Base-by-base conservation (phyloP, 129 eudicot species). In the Glebionis coronaria region DNA sequence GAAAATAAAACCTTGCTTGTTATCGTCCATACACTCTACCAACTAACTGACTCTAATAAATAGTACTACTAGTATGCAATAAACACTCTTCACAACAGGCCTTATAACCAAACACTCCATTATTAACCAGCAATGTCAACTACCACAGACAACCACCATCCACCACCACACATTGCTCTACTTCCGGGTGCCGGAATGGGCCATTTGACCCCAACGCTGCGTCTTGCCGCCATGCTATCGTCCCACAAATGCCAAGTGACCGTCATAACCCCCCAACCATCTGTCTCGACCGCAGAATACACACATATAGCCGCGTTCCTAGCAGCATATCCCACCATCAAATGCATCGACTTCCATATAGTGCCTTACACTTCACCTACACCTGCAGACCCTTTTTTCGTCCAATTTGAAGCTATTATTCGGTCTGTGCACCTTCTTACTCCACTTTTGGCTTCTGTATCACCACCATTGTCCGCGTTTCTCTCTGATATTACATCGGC, bases 141-240 rank as follows among this genome's bases (percentile, higher is more conserved):
- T 5, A 20, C 20, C 44, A 13, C 2, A 8, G 64, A 59, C 5
- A 28, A 3, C 69, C 56, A 3, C 57, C 66, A 57, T 25, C 40
- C 27, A 53, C 69, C 70, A 7, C 82, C 87, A 28, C 91, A 79
- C 23, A 53, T 83, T 28, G 88, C 74, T 6, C 68, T 83, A 13
- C 67, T 83, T 52, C 86, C 86, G 4, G 46, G 82, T 53, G 78
- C 88, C 27, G 86, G 93, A 31, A 83, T 83, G 84, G 93, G 93
- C 65, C 93, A 86, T 68, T 55, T 82, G 60, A 77, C 74, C 54
- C 93, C 88, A 13, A 65, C 75, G 66, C 88, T 86, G 44, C 86
- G 88, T 11, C 73, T 86, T 0, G 76, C 86, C 51, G 72, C 94
- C 75, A 71, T 69, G 73, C 65, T 82, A 44, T 51, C 72, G 18